These are phyloP conservation scores for Penicillium maclennaniae DNA, from an alignment of 495 filamentous ascomycete genomes.

Conservation along the genomic window DNA sequence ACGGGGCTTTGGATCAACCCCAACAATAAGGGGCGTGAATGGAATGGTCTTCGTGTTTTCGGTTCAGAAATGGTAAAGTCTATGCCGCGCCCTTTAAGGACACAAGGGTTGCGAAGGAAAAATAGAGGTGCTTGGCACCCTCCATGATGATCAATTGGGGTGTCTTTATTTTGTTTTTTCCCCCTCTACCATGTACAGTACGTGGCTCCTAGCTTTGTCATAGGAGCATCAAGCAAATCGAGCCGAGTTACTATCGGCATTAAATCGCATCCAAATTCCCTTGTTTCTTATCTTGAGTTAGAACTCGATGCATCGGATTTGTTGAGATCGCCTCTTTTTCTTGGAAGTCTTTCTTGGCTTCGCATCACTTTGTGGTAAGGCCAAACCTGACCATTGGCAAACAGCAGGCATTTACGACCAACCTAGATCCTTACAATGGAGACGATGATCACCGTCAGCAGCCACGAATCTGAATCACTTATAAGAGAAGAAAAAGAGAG, in stretches of 20 bases:
- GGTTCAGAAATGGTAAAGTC: neutral
- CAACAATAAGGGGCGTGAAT: slow-evolving; percentile 25
- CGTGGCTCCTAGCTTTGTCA: slow-evolving; percentile 28
- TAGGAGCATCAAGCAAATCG: slow-evolving; percentile 15
- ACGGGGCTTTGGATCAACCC: slow-evolving; percentile 51
- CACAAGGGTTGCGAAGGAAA: slow-evolving; percentile 1
- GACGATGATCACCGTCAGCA: no score
- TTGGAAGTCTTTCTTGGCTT: neutral
- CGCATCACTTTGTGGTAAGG: neutral
- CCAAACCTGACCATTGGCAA: no score
- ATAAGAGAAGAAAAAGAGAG: no score
- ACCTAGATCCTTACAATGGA: no score
- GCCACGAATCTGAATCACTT: no score
- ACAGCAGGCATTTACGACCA: no score
- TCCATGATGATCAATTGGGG: slow-evolving; percentile 6
- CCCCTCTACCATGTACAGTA: slow-evolving; percentile 47
- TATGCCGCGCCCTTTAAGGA: neutral
- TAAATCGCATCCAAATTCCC: slow-evolving; percentile 23
- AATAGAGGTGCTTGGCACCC: slow-evolving; percentile 7
- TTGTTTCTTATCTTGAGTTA: slow-evolving; percentile 1
- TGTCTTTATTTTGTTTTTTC: slow-evolving; percentile 27
- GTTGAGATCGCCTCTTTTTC: neutral
- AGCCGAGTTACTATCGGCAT: slow-evolving; percentile 15
- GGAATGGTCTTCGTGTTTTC: neutral
- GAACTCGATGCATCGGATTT: neutral